Percentiles rank a stretch among this genome's conserved stretches.
Conservation (phyloP, 495 filamentous ascomycete species). For the Trichoderma asperelloides region DNA sequence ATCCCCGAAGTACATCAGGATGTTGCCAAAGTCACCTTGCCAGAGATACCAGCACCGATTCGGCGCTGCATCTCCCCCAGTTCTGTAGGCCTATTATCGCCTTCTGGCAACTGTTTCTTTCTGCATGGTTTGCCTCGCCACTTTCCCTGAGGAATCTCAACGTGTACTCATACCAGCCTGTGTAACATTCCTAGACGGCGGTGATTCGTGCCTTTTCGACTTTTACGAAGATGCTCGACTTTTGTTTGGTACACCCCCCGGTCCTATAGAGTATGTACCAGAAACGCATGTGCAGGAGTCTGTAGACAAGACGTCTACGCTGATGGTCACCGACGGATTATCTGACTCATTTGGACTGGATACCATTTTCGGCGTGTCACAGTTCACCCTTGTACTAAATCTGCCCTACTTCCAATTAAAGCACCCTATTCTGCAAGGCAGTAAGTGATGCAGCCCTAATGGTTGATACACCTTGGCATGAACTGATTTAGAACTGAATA, state of each 20-base stretch:
- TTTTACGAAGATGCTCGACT: background rate
- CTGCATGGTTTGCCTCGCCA: background rate
- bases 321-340: background rate
- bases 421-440: background rate
- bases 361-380: background rate
- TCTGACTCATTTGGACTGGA: background rate
- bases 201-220: background rate
- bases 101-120: background rate
- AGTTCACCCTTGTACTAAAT: background rate
- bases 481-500: background rate
- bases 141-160: background rate
- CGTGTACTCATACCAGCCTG: background rate
- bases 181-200: background rate
- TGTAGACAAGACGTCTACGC: background rate
- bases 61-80: background rate
- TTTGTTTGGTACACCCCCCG: background rate
- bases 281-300: background rate
- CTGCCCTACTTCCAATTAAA: background rate
- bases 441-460: background rate
- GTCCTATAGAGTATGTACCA: background rate
- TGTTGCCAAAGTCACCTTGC: background rate
- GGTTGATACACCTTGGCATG: background rate
- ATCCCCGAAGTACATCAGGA: background rate
- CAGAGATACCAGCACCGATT: background rate
- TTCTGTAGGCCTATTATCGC: background rate